A percentile compares a stretch with the other conserved stretches of the same genome.
Evolutionary conservation across 768 basidiomycete genomes (phyloP).

Genomic region (Leccinum incarnatum): DNA sequence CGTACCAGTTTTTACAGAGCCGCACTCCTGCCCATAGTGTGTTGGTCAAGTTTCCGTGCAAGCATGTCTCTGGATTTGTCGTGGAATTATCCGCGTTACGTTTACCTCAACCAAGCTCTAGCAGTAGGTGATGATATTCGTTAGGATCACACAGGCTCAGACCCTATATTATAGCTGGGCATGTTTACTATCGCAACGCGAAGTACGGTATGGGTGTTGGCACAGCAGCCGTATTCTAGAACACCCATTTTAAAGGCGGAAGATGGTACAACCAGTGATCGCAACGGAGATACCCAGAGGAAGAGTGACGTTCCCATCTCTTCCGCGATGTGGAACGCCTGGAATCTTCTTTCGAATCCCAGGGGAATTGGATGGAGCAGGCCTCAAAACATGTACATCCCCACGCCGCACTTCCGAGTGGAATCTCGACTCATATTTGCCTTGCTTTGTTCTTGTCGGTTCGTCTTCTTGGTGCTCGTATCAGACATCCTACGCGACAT

Average conservation of each 20-base stretch:
- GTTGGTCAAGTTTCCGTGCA: conserved; percentile 43
- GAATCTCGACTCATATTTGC: conserved; percentile 21
- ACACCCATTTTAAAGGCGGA: conserved; percentile 2
- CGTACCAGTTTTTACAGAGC: conserved; percentile 42
- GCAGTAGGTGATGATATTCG: conserved; percentile 11
- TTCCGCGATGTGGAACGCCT: conserved; percentile 27
- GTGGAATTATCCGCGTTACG: conserved; percentile 8
- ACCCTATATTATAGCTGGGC: conserved; percentile 4
- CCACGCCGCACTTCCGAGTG: conserved; percentile 11
- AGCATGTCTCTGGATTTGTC: conserved; percentile 28
- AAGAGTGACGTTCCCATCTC: conserved; percentile 3
- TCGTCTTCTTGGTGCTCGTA: conserved; percentile 1
- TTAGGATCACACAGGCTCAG: background rate
- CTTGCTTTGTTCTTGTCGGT: conserved; percentile 16
- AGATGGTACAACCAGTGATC: background rate
- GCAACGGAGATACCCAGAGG: background rate
- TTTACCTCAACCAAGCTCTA: conserved; percentile 21
- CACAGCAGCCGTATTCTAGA: conserved; percentile 11
- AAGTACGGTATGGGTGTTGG: conserved; percentile 21
- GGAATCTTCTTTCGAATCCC: conserved; percentile 24
- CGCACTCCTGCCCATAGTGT: conserved; percentile 48
- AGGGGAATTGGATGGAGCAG: conserved; percentile 30
- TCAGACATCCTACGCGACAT: conserved; percentile 3
- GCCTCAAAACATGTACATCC: conserved; percentile 10
- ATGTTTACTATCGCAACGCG: conserved; percentile 28